These are phyloP conservation scores for Scedosporium minutisporum DNA, from an alignment of 2,329 filamentous ascomycete species.

Conservation along the genomic window DNA sequence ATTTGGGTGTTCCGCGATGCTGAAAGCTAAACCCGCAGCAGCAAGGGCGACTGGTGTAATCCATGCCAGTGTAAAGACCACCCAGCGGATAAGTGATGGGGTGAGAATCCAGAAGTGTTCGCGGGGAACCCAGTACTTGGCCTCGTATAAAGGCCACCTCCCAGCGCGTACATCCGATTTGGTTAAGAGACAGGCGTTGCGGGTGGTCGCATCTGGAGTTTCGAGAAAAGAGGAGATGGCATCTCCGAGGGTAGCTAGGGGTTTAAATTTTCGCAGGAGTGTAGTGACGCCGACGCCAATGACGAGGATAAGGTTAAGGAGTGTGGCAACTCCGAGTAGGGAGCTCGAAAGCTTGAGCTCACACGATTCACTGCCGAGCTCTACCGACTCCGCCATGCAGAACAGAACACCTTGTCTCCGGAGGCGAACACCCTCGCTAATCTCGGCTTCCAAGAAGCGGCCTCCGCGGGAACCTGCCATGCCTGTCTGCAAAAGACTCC, in stretches of 20 bases:
- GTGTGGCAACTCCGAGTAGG: conserved; percentile 31
- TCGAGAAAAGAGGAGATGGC: conserved; percentile 39
- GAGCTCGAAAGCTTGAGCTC: conserved; percentile 31
- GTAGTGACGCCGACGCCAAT: conserved; percentile 25
- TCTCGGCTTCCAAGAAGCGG: background rate
- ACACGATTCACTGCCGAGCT: conserved; percentile 20
- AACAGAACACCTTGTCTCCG: conserved; percentile 14
- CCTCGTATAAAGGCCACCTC: conserved; percentile 31
- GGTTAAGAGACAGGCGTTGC: conserved; percentile 33
- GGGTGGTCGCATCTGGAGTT: conserved; percentile 33
- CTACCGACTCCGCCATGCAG: conserved; percentile 21
- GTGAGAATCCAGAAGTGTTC: conserved; percentile 36
- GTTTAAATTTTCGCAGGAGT: conserved; percentile 25
- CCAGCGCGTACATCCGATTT: conserved; percentile 34
- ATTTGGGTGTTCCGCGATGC: conserved; percentile 9
- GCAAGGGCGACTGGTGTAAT: conserved; percentile 24
- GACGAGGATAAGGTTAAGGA: conserved; percentile 29
- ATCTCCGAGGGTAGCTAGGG: conserved; percentile 41
- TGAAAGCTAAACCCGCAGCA: conserved; percentile 27
- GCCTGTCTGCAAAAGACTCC: conserved; percentile 24
- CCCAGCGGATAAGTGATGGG: conserved; percentile 33
- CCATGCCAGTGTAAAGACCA: conserved; percentile 29
- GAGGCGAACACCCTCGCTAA: background rate
- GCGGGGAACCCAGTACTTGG: conserved; percentile 31
- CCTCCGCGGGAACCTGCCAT: conserved; percentile 15